Evolutionary conservation across 1,284 basidiomycete species (phyloP).

Genomic region (Ceratobasidium sp.): DNA sequence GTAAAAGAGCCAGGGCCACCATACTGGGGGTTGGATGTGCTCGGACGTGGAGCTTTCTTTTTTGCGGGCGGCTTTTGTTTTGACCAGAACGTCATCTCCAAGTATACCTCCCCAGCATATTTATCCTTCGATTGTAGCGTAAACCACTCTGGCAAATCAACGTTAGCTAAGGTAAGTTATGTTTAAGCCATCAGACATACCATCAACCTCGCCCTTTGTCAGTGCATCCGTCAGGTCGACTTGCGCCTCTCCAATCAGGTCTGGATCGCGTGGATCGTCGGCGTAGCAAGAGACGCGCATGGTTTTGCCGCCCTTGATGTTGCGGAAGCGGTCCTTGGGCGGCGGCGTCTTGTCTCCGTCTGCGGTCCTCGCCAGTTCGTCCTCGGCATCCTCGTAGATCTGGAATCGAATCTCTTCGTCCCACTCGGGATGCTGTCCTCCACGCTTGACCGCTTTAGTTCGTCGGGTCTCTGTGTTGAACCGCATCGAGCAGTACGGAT

Average conservation of each 20-base stretch:
- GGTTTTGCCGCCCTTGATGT: constrained; percentile 74
- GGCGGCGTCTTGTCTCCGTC: constrained; percentile 66
- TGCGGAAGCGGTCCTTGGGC: constrained; percentile 59
- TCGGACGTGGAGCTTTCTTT: constrained; percentile 64
- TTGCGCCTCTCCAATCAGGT: constrained; percentile 90
- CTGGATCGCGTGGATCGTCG: constrained; percentile 94
- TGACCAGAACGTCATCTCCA: constrained; percentile 96
- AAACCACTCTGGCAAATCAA: constrained; percentile 83
- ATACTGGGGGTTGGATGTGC: constrained; percentile 68
- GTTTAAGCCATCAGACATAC: constrained; percentile 60
- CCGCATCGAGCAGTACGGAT: constrained; percentile 89
- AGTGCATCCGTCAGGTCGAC: constrained; percentile 92
- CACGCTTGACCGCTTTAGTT: constrained; percentile 92
- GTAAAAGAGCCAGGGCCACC: constrained; percentile 79
- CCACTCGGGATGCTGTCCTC: constrained; percentile 98
- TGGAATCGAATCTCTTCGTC: constrained; percentile 98
- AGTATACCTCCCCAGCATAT: constrained; percentile 92
- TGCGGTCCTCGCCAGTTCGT: constrained; percentile 64
- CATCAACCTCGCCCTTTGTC: constrained; percentile 96
- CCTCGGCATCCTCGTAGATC: constrained; percentile 82
- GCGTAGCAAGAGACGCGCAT: constrained; percentile 92
- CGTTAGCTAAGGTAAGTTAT: constrained; percentile 5
- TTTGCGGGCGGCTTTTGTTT: constrained; percentile 82
- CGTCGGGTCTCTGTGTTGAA: constrained; percentile 84
- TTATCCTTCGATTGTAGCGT: constrained; percentile 88